Evolutionary conservation across 441 rosid genomes (phyloP).

Genomic region (Mallotus japonicus): DNA sequence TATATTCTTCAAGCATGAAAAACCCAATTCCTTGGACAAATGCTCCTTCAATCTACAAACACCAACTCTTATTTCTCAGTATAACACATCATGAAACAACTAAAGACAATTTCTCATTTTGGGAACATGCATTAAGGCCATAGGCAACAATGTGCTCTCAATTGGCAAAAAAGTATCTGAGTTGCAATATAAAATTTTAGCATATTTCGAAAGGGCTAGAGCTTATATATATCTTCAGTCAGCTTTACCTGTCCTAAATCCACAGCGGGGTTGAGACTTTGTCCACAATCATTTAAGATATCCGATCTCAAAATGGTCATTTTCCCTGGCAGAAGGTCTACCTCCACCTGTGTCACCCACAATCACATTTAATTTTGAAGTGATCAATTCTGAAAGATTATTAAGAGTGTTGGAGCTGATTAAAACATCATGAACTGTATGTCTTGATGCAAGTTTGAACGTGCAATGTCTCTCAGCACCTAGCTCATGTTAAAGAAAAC

Average conservation of each 20-base stretch:
- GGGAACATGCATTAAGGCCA: background rate
- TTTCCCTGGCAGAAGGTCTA: conserved; percentile 76
- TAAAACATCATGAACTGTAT: background rate
- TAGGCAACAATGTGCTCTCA: background rate
- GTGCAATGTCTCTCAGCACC: background rate
- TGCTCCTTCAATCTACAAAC: conserved; percentile 88
- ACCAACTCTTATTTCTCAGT: background rate
- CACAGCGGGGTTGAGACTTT: conserved; percentile 92
- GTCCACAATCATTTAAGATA: conserved; percentile 85
- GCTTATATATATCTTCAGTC: background rate
- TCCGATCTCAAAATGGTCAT: conserved; percentile 64
- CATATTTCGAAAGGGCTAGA: background rate
- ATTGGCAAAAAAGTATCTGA: background rate
- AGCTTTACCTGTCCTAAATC: conserved; percentile 91
- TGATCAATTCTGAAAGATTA: background rate
- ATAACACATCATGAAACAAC: background rate
- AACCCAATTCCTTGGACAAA: conserved; percentile 92
- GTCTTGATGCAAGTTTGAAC: no score
- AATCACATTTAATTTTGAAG: conserved; percentile 4
- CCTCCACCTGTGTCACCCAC: conserved; percentile 60
- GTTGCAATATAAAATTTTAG: background rate
- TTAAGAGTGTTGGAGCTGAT: background rate
- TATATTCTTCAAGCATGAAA: conserved; percentile 81
- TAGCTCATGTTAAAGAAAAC: background rate
- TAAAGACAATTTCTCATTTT: background rate